Conservation (phyloP, 345 rosid genomes). For the Populus simonii region DNA sequence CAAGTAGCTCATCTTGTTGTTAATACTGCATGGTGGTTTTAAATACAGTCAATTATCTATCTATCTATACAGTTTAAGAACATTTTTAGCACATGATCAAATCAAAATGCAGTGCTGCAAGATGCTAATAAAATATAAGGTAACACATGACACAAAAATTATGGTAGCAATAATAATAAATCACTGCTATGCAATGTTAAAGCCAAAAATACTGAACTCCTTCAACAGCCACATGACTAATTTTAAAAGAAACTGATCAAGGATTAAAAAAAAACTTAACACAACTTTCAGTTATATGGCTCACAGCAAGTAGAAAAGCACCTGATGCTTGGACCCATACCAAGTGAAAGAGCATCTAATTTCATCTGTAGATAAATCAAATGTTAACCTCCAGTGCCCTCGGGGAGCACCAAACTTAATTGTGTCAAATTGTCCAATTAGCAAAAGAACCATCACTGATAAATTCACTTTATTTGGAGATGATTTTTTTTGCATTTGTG, state of each 20-base stretch:
- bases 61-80: not conserved
- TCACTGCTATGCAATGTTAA: not conserved
- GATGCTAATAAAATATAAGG: not conserved
- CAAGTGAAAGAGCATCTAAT: not conserved
- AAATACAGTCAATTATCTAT: conserved; percentile 5
- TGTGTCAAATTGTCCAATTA: not conserved
- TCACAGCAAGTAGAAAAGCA: not conserved
- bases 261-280: not conserved
- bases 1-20: conserved; percentile 46
- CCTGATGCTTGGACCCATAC: not conserved
- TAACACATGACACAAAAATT: not conserved
- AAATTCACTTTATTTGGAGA: not conserved
- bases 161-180: not conserved
- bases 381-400: not conserved
- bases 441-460: too few relatives aligned
- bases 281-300: not conserved
- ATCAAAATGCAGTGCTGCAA: not conserved
- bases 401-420: not conserved
- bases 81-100: not conserved
- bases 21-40: conserved; percentile 30
- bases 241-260: not conserved
- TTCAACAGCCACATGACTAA: not conserved
- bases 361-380: not conserved
- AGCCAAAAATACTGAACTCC: not conserved
- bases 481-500: not conserved